These are phyloP conservation scores for Tetradesmus lagerheimii DNA, from an alignment of 139 green algal species.

Conservation along the genomic window DNA sequence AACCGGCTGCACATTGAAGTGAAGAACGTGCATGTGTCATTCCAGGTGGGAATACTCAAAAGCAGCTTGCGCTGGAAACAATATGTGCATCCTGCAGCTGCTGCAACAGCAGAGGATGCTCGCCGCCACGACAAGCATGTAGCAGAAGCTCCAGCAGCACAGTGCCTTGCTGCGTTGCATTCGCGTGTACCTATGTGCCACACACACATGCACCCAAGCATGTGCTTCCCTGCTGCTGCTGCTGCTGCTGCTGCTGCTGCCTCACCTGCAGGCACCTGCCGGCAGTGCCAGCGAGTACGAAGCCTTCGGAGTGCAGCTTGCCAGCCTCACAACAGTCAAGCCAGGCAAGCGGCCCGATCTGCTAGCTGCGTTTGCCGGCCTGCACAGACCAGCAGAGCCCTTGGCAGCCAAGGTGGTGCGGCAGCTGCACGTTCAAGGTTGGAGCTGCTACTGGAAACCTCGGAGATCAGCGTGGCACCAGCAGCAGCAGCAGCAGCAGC, in stretches of 20 bases:
- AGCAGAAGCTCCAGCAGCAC: no score
- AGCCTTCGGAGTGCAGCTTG: slow-evolving; percentile 33
- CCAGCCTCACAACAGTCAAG: slow-evolving; percentile 5
- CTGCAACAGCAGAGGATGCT: no score
- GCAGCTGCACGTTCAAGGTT: slow-evolving; percentile 46
- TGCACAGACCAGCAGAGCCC: not conserved
- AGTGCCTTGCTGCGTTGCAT: no score
- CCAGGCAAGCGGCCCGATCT: not conserved
- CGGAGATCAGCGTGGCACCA: not conserved
- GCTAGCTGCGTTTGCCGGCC: slow-evolving; percentile 13
- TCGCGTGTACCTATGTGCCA: no score
- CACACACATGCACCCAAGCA: no score
- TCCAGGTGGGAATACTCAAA: slow-evolving; percentile 61
- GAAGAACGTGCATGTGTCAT: slow-evolving; percentile 74
- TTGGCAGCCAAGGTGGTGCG: slow-evolving; percentile 27
- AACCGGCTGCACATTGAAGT: slow-evolving; percentile 82
- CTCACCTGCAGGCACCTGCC: slow-evolving; percentile 5
- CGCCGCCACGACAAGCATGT: no score
- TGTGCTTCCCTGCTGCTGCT: not conserved
- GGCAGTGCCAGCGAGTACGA: slow-evolving; percentile 36
- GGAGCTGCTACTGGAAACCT: slow-evolving; percentile 54
- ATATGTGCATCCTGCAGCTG: not conserved
- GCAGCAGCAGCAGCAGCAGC: slow-evolving; percentile 24
- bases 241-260: not conserved
- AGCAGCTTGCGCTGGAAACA: no score